Evolutionary conservation across 805 yeast species (phyloP), one percentile per base, ranked within the genome.

Genomic region (Grigorovia transvaalensis): DNA sequence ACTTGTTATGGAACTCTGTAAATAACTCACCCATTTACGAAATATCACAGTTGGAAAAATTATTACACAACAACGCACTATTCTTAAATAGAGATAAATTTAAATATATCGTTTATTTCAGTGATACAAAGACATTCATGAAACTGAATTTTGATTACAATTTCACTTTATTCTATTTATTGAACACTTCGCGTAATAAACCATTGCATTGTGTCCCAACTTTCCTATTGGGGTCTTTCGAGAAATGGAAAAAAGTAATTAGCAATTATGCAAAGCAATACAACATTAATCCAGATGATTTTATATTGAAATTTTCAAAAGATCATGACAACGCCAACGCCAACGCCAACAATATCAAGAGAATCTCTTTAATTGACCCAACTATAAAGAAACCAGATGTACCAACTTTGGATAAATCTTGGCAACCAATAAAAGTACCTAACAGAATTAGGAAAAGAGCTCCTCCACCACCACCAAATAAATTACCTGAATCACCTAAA

Each of bases 141-240:
- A 51, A 53, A 7, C 50, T 58, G 4, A 57, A 61, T 17, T 60
- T 61, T 49, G 74, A 71, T 53, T 71, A 65, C 47, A 57, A 67
- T 29, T 59, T 66, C 9, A 62, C 66, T 20, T 61, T 70, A n/a
- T 61, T 65, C 29, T 54, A 58, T 33, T 54, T 66, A 7, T 56
- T 70, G 27, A 54, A 56, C 11, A 55, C 64, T 12, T 62, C 70
- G 9, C 46, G 51, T 4, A 53, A 53, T 27, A 48, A 47, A 20
- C 54, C 41, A 18, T 33, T 61, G 45, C 55, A 54, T 29, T 53
- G 57, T 33, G 52, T 58, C 2, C 71, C 71, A 19, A 65, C 65
- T 33, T 55, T 60, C 40, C 54, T 77, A 29, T 58, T 69, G 19
- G 80, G 80, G 23, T 80, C 80, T 1, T 72, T 69, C 52, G 71